Base-by-base conservation (phyloP, 2,329 filamentous ascomycete species). In the Neofusicoccum kwambonambiense region DNA sequence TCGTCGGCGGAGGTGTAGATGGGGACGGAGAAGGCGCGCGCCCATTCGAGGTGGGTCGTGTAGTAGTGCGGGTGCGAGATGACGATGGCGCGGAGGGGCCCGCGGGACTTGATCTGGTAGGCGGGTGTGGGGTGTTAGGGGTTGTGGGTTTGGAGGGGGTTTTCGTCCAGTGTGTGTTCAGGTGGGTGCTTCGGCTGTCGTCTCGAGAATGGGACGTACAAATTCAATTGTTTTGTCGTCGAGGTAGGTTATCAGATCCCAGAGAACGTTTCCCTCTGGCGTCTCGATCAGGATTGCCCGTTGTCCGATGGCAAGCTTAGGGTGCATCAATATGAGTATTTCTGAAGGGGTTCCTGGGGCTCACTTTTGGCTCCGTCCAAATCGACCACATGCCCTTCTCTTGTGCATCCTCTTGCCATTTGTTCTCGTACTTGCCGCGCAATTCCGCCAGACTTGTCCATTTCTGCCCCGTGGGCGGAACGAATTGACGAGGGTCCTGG, bases 1-100 rank as follows among this genome's bases (percentile, higher is more conserved):
- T 96, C 92, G 65, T 90, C 88, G 5, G 76, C 75, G 0, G 88
- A 82, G 1, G 92, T 72, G 70, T 90, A 93, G 0, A 95, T 86
- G 0, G 87, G 87, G 70, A 90, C 93, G 4, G 77, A 35, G 69
- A 95, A 94, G 0, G 83, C 82, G 50, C 80, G 73, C 0, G 89
- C 88, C 91, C 92, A 96, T 69, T 89, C 86, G 0, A 90, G 76
- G 74, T 92, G 89, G 3, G 90, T 90, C 13, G 87, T 88, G 77
- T 91, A 95, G 77, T 91, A 96, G 74, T 96, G 92, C 61, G 92
- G 92, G 76, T 96, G 90, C 11, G 85, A 88, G 67, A 93, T 91
- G 0, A 83, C 87, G 51, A 95, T 93, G 0, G 89, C 90, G 39
- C 80, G 79, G 12, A 96, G 72, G 0, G 90, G 90, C 49, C 91